Evolutionary conservation across 495 filamentous ascomycete genomes (phyloP), one percentile per base, ranked within the genome.

Genomic region (Xylaria castorea): DNA sequence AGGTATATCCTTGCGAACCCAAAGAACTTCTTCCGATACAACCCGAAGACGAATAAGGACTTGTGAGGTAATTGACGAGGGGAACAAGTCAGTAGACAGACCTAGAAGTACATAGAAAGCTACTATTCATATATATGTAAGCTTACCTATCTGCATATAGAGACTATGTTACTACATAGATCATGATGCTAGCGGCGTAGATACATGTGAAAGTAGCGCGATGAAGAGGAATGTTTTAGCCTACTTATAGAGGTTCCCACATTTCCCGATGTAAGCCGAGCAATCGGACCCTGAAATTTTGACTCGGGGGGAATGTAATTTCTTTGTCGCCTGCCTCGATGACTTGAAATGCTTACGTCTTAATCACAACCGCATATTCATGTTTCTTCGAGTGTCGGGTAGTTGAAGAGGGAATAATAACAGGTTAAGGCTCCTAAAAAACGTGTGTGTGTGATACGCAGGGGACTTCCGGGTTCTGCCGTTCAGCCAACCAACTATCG

Each of bases 211-310:
- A 3, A 11, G 11, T 55, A 55, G 44, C 16, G 44, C 44, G 6
- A 20, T 7, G 44, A 38, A 38, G 36, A 38, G 36, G 36, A 38
- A 25, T 4, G 20, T n/a, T 8, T 57, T 57, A 57, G 53, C 32
- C 27, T 18, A 38, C 36, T 0, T 3, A 8, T 38, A 57, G 4
- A 57, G 5, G 53, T 18, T 16, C 67, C n/a, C 67, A 61, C 67
- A 16, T 46, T 61, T 69, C 25, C 50, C 68, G 44, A 53, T 53
- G 32, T 34, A 71, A 71, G 36, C 68, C 68, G 38, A 50, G 30
- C 68, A 3, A 62, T 48, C 32, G 51, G 67, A 69, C 51, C 67
- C 51, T 60, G 38, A 27, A 70, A 48, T 46, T 70, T 48, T 48
- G 38, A 69, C 38, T 69, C 14, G 48, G 22, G 50, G n/a, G 48